A percentile compares a stretch with the other conserved stretches of the same genome.
phyloP scores from a whole-genome alignment of 768 basidiomycete species.

The Leccinum variicolor region DNA sequence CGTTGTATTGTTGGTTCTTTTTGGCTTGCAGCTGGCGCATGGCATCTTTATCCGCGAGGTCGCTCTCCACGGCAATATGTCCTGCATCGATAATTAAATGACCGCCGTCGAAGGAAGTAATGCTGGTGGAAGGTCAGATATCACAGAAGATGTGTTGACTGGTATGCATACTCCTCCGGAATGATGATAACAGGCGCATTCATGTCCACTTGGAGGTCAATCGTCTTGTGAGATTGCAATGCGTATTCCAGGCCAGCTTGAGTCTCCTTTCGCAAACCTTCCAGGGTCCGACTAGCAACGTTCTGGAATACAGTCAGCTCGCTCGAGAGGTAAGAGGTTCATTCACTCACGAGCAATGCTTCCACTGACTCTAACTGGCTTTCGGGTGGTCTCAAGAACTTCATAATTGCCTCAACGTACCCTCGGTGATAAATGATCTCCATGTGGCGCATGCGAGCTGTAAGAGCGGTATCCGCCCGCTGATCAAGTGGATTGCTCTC shows the following conservation, averaged over 20 bases:
- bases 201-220: slow-evolving; percentile 95
- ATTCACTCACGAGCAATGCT: slow-evolving; percentile 70
- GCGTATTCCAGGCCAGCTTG: slow-evolving; percentile 92
- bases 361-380: slow-evolving; percentile 95
- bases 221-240: slow-evolving; percentile 88
- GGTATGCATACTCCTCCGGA: slow-evolving; percentile 73
- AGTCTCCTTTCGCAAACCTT: slow-evolving; percentile 91
- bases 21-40: slow-evolving; percentile 78
- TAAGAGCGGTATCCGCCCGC: slow-evolving; percentile 86
- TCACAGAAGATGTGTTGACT: slow-evolving; percentile 13
- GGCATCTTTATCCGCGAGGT: slow-evolving; percentile 81
- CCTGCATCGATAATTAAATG: slow-evolving; percentile 94
- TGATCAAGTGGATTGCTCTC: slow-evolving; percentile 91
- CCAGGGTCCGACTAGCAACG: slow-evolving; percentile 89
- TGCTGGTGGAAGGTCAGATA: slow-evolving; percentile 41
- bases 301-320: slow-evolving; percentile 44
- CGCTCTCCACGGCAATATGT: slow-evolving; percentile 90
- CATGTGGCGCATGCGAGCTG: slow-evolving; percentile 89
- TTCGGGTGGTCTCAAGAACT: slow-evolving; percentile 90
- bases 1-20: slow-evolving; percentile 77
- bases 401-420: slow-evolving; percentile 88
- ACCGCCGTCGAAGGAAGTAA: slow-evolving; percentile 72
- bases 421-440: slow-evolving; percentile 95
- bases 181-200: slow-evolving; percentile 96
- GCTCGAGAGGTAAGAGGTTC: background rate